These are phyloP conservation scores for Cordyceps javanica DNA, from an alignment of 2,329 filamentous ascomycete species.

Conservation along the genomic window DNA sequence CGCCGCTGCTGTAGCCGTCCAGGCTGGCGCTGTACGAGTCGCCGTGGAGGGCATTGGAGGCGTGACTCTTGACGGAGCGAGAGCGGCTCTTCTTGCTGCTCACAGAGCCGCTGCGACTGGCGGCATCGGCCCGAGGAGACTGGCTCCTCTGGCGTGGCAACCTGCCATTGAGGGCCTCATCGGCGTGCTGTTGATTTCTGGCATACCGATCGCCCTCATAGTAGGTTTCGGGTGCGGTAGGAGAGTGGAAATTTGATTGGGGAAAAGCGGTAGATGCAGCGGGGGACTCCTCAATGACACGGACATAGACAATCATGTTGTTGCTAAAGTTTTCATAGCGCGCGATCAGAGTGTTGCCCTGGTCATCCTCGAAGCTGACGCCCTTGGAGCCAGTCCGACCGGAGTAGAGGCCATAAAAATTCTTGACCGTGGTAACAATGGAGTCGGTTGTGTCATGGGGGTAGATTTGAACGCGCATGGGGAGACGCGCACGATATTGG, in stretches of 20 bases:
- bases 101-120: conserved; percentile 66
- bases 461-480: conserved; percentile 86
- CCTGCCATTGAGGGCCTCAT: conserved; percentile 58
- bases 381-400: conserved; percentile 63
- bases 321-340: conserved; percentile 92
- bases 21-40: conserved; percentile 60
- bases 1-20: conserved; percentile 80
- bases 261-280: conserved; percentile 38
- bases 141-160: conserved; percentile 70
- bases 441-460: conserved; percentile 95
- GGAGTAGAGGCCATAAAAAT: conserved; percentile 95
- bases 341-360: conserved; percentile 86
- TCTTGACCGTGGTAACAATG: conserved; percentile 97
- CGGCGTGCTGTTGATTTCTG: conserved; percentile 44
- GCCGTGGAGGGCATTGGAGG: conserved; percentile 39
- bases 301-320: conserved; percentile 89
- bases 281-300: conserved; percentile 62
- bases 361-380: conserved; percentile 89
- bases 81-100: conserved; percentile 61
- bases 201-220: conserved; percentile 49
- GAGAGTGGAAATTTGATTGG: conserved; percentile 23
- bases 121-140: conserved; percentile 59
- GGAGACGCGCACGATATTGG: conserved; percentile 66
- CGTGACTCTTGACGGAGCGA: conserved; percentile 63
- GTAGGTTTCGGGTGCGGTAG: conserved; percentile 37